phyloP scores from a whole-genome alignment of 2,329 filamentous ascomycete genomes.

The Neofusicoccum sp. region DNA sequence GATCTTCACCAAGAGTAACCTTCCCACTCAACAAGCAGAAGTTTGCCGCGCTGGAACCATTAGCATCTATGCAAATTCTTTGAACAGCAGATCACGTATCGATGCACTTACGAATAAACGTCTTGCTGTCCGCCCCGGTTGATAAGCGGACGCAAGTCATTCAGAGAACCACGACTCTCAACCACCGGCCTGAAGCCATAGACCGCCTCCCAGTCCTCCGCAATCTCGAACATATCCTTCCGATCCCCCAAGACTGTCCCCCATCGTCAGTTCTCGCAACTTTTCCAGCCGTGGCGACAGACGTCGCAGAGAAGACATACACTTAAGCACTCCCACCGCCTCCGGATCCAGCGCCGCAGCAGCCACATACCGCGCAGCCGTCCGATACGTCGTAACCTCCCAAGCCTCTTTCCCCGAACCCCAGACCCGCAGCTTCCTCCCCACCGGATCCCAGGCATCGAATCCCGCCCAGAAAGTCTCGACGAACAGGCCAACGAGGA shows the following conservation, averaged over 20 bases:
- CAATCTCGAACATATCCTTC: slow-evolving; percentile 30
- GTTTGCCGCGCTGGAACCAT: too few relatives aligned
- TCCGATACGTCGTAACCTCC: slow-evolving; percentile 43
- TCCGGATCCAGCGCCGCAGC: slow-evolving; percentile 32
- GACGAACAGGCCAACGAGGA: slow-evolving; percentile 45
- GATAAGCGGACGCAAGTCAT: slow-evolving; percentile 27
- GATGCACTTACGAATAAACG: too few relatives aligned
- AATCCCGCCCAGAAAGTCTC: slow-evolving; percentile 36
- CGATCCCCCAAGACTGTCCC: slow-evolving; percentile 40
- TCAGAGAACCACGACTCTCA: slow-evolving; percentile 30
- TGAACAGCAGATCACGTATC: too few relatives aligned
- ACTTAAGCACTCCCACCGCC: slow-evolving; percentile 27
- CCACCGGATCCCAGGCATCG: slow-evolving; percentile 27
- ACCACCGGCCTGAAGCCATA: slow-evolving; percentile 30
- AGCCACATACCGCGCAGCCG: slow-evolving; percentile 43
- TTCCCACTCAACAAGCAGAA: too few relatives aligned
- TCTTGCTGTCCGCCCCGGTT: too few relatives aligned
- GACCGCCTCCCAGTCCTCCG: slow-evolving; percentile 29
- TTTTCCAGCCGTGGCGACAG: not conserved
- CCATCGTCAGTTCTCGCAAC: too few relatives aligned
- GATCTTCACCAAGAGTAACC: too few relatives aligned
- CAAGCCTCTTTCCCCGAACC: slow-evolving; percentile 41
- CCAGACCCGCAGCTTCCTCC: slow-evolving; percentile 36
- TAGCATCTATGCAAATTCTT: too few relatives aligned
- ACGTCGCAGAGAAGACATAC: slow-evolving; percentile 23